Base-by-base conservation (phyloP, 1,139 yeast genomes). In the Yamadazyma songkhlaensis region DNA sequence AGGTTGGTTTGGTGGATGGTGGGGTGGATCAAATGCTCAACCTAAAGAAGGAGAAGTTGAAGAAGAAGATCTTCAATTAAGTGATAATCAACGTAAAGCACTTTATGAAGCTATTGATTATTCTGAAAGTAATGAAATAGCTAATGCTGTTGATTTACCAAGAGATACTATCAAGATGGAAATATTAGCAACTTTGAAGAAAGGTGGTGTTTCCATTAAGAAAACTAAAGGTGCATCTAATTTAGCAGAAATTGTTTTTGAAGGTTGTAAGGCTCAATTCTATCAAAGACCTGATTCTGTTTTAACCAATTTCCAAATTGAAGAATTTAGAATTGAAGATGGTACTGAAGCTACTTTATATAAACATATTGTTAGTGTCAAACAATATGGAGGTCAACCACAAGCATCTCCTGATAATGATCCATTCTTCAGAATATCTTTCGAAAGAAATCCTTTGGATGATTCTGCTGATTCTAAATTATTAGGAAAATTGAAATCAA, bases 41-140 rank as follows among this genome's bases (percentile, higher is more conserved):
- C 34, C 29, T 9, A 34, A 34, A 22, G 41, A 40, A 17, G 38
- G 39, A 3, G 28, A 32, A 10, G 38, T 37, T 21, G 41, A 44
- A 13, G 42, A 41, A 15, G 44, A 55, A 17, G 47, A 59, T 14
- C 36, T 53, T 25, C 53, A 80, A 2, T 53, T 71, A 30, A 53
- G 64, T 8, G 85, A 81, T 17, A 88, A 82, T 44, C 92, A 85
- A 50, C 68, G 82, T 45, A 72, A 88, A 54, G 98, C 94, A 39
- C 71, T 92, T 11, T 90, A 88, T 54, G 96, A 88, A 44, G 95
- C 97, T 0, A 92, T 94, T 46, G 99, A 90, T 44, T 90, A 84
- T 63, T 87, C 89, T 50, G 96, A 89, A 44, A 67, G 77, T 22
- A 77, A 77, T 10, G 73, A 75, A 0, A 52, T 77, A 0, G 47